These are phyloP conservation scores for Penicillium pulvis DNA, from an alignment of 495 filamentous ascomycete genomes.

Conservation along the genomic window DNA sequence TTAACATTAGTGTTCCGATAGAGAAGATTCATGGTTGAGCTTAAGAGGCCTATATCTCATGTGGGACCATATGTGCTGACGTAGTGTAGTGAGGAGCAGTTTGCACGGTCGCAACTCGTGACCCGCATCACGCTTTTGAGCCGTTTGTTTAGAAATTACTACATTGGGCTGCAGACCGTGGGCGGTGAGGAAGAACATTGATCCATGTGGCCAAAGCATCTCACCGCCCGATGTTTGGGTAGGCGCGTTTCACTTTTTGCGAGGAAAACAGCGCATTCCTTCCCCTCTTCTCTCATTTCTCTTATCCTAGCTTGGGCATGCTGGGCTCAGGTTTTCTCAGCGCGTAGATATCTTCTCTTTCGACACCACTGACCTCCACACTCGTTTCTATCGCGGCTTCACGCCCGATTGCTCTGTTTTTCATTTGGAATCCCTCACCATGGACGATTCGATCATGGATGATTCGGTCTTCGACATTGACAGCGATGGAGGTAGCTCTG, in stretches of 20 bases:
- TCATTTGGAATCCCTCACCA: constrained; percentile 23
- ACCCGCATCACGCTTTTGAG: background rate
- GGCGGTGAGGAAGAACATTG: constrained; percentile 32
- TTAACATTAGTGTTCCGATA: too few species aligned
- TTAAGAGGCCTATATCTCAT: too few species aligned
- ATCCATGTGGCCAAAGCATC: constrained; percentile 24
- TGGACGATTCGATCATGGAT: constrained; percentile 50
- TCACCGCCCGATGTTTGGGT: constrained; percentile 24
- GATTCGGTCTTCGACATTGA: constrained; percentile 63
- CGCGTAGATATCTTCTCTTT: background rate
- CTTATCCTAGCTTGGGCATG: constrained; percentile 16
- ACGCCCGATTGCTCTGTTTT: constrained; percentile 8
- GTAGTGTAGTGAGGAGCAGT: background rate
- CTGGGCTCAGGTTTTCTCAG: constrained; percentile 7
- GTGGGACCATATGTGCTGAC: too few species aligned
- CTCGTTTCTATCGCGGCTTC: constrained; percentile 12
- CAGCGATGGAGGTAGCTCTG: constrained; percentile 48
- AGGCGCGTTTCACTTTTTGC: constrained; percentile 28
- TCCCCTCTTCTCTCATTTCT: constrained; percentile 14
- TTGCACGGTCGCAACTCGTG: background rate
- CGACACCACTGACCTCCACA: background rate
- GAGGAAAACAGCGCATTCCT: constrained; percentile 21
- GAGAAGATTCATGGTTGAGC: too few species aligned
- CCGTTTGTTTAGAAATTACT: constrained; percentile 30
- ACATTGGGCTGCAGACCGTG: constrained; percentile 3